Base-by-base conservation (phyloP, 768 basidiomycete genomes). In the Kwoniella pini region DNA sequence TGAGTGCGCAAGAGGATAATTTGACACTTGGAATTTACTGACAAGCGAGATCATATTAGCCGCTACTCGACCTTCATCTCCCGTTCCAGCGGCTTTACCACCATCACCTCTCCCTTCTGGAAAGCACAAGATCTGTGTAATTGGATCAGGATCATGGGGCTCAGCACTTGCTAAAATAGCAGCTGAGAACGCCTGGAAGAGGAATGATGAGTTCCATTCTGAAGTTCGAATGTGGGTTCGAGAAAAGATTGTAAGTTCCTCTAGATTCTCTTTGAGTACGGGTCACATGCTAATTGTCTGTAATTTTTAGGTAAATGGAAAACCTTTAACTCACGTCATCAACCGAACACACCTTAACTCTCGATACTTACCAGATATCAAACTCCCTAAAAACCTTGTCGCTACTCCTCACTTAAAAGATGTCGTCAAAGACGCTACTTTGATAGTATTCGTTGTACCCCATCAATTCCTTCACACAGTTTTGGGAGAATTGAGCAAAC, bases 191-290 rank as follows among this genome's bases (percentile, higher is more conserved):
- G 74, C 72, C 9, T 74, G 72, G 31, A 65, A 69, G 57, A 60
- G 67, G 42, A 70, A 77, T 2, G 74, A 77, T 43, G 72, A 78
- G 38, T 82, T 81, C 62, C 81, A 81, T 54, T 51, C 67, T 30
- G 72, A 78, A 45, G 80, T 82, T 31, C 70, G 69, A 55, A 82
- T 82, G 79, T 82, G 81, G 81, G 80, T 81, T 28, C 71, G 74
- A 50, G 79, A 82, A 69, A 81, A 82, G 72, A 69, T 79, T 58
- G 80, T 80, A 46, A 65, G 77, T 68, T 1, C 1, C 40, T 17
- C 51, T 28, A n/a, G 10, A 24, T 27, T 15, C 19, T 24, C 11
- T 49, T 30, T 6, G 1, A 27, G 19, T 12, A 13, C 15, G 22
- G 5, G 46, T 24, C 17, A 44, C 9, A 17, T n/a, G 46, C 46